Evolutionary conservation across 2,329 filamentous ascomycete genomes (phyloP).

Genomic region (Gnomoniopsis sp.): DNA sequence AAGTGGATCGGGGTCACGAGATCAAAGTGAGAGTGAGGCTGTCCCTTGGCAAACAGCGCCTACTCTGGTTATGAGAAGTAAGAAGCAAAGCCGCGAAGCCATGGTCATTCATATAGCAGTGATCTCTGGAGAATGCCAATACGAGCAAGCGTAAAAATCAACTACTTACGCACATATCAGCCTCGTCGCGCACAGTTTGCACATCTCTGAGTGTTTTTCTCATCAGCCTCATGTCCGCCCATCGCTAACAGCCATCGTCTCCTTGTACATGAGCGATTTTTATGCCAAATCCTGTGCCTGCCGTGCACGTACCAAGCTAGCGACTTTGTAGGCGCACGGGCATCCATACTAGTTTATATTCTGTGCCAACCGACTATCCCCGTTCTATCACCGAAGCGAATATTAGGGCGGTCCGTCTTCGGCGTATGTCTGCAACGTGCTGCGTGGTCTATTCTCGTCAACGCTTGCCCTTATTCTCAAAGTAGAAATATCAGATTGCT

Average conservation of each 20-base stretch:
- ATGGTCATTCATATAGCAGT: not conserved
- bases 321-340: not conserved
- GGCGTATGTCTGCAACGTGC: not conserved
- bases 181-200: not conserved
- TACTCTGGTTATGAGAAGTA: too few species aligned
- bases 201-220: too few species aligned
- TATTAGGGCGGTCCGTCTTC: not conserved
- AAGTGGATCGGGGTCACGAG: too few species aligned
- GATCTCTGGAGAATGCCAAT: not conserved
- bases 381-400: not conserved
- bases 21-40: too few species aligned
- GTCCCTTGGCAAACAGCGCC: too few species aligned
- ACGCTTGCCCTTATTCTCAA: not conserved
- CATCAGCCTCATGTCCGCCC: not conserved
- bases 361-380: not conserved
- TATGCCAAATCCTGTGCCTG: not conserved
- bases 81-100: too few species aligned
- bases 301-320: not conserved
- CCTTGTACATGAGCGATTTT: conserved; percentile 1
- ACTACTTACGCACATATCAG: not conserved
- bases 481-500: not conserved
- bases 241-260: not conserved
- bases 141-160: not conserved
- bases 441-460: not conserved
- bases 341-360: not conserved